phyloP scores from a whole-genome alignment of 2,329 filamentous ascomycete species.

The Sarocladium oryzae region DNA sequence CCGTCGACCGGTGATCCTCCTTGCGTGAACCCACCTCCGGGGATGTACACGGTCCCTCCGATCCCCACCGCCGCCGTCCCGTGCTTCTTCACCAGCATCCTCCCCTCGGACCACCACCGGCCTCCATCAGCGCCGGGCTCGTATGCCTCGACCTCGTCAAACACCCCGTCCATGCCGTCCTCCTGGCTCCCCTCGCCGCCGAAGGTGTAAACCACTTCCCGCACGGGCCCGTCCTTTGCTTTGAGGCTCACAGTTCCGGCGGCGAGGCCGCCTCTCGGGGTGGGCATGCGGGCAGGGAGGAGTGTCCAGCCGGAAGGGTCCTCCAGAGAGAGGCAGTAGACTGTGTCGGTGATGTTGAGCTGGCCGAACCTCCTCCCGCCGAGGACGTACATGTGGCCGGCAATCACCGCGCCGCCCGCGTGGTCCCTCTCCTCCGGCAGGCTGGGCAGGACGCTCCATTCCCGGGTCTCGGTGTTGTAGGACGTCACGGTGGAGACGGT shows the following conservation, averaged over 20 bases:
- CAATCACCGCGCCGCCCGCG: slow-evolving; percentile 23
- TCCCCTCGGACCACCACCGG: slow-evolving; percentile 9
- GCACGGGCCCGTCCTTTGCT: slow-evolving; percentile 14
- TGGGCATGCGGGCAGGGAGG: slow-evolving; percentile 25
- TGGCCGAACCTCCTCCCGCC: slow-evolving; percentile 27
- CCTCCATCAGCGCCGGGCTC: slow-evolving; percentile 23
- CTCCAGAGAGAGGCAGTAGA: slow-evolving; percentile 26
- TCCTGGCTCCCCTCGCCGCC: slow-evolving; percentile 30
- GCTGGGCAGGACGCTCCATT: slow-evolving; percentile 18
- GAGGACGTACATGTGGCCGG: slow-evolving; percentile 28
- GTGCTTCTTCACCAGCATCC: neutral
- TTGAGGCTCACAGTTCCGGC: slow-evolving; percentile 12
- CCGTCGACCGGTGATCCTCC: neutral
- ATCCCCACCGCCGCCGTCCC: neutral
- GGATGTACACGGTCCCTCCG: neutral
- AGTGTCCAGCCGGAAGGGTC: neutral
- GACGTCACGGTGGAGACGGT: slow-evolving; percentile 23
- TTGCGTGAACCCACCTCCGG: neutral
- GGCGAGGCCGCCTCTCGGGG: slow-evolving; percentile 27
- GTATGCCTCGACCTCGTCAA: slow-evolving; percentile 24
- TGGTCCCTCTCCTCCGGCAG: slow-evolving; percentile 31
- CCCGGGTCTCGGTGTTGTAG: slow-evolving; percentile 21
- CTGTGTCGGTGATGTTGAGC: slow-evolving; percentile 25
- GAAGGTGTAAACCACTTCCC: slow-evolving; percentile 24
- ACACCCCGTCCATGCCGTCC: slow-evolving; percentile 17